Percentiles rank a stretch among this genome's conserved stretches.
Evolutionary conservation across 345 rosid species (phyloP).

Genomic region (Citrus glauca): DNA sequence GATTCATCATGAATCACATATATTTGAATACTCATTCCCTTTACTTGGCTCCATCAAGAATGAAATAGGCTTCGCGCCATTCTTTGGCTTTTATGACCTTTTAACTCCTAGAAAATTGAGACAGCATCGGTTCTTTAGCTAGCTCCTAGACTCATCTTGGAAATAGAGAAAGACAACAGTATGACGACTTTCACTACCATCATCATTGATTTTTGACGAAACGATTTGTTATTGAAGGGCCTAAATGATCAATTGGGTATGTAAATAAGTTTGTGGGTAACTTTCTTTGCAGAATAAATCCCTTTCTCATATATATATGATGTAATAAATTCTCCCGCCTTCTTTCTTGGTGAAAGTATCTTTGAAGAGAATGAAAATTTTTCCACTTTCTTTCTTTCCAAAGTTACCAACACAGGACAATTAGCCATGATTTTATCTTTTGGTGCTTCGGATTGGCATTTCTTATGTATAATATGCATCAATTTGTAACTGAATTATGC

Average conservation of each 20-base stretch:
- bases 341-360: not conserved
- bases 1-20: not conserved
- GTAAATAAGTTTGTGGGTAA: conserved; percentile 4
- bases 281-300: too few species aligned
- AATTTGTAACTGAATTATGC: too few species aligned
- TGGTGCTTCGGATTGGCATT: too few species aligned
- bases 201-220: conserved; percentile 46
- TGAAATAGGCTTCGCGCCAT: conserved; percentile 22
- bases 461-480: too few species aligned
- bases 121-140: conserved; percentile 10
- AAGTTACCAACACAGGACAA: not conserved
- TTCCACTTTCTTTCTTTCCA: not conserved
- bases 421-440: not conserved
- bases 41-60: conserved; percentile 33
- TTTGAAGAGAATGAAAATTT: not conserved
- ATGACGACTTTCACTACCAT: conserved; percentile 39
- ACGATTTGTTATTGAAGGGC: conserved; percentile 26
- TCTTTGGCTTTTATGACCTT: conserved; percentile 27
- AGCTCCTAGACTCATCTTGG: conserved; percentile 32
- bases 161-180: conserved; percentile 47
- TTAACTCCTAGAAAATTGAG: conserved; percentile 13
- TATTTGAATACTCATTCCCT: conserved; percentile 13
- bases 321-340: too few species aligned
- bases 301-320: too few species aligned
- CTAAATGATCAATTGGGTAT: not conserved